Base-by-base conservation (phyloP, 2,329 filamentous ascomycete species). In the Lachnellula cervina region DNA sequence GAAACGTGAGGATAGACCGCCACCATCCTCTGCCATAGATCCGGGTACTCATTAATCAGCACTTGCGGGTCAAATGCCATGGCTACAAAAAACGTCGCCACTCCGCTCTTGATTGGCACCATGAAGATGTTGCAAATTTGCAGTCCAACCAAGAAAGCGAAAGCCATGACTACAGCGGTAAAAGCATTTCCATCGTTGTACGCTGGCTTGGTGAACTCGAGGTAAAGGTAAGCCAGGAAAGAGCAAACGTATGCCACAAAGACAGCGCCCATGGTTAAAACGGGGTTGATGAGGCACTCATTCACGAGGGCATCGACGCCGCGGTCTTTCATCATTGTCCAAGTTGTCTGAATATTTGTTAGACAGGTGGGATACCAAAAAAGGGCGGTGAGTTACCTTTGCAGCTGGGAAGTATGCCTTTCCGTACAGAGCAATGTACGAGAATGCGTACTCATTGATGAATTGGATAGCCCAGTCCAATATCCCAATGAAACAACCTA, bases 81-180 rank as follows among this genome's bases (percentile, higher is more conserved):
- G 0, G 90, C 91, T 0, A 96, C 90, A 65, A 97, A 97, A 59
- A 96, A 89, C 0, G 92, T 95, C 63, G 96, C 89, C 60, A 96
- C 83, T n/a, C 93, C 93, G 65, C 87, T 92, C 60, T 86, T 86
- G 55, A 97, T 77, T 1, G 93, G 93, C 0, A 89, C 93, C 35
- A 93, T 89, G 73, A 97, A 95, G 61, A 96, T 83, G 71, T 95
- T 88, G 70, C 87, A 88, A 58, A 97, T 88, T 71, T 97, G 93
- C 62, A 96, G 74, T 6, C 93, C 93, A 61, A 97, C 92, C 51
- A 97, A 75, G 74, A 97, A 96, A 0, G 90, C 77, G 70, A 93
- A 95, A 0, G 89, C 89, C 69, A 96, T 81, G 17, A 96, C 80
- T 8, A 95, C 84, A 0, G 87, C 79, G 0, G 90, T 94, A 70